Base-by-base conservation (phyloP, 305 asterid species). In the Withania somnifera region DNA sequence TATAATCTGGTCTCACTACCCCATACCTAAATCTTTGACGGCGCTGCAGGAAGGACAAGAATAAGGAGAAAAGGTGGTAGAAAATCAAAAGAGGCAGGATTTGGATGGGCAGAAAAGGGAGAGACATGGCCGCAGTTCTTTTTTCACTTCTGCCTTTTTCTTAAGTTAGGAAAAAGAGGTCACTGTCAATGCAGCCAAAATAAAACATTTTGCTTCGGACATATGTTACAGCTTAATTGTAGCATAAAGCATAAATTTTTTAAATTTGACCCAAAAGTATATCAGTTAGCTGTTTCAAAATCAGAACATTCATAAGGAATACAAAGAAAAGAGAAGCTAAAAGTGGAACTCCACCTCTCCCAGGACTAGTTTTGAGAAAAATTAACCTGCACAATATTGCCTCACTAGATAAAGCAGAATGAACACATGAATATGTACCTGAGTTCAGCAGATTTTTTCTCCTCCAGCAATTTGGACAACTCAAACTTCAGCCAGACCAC, bases 401-500 rank as follows among this genome's bases (percentile, higher is more conserved):
- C 61, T 75, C 61, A 5, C 47, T 75, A 75, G n/a, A 51, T 75
- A 75, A 51, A 51, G 80, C 7, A 75, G 63, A 42, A 75, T 51
- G 63, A 50, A 5, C 30, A 51, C 61, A 10, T 53, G 4, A 51
- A 51, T 75, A 75, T 28, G 80, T 28, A 95, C 99, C 98, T 95
- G 87, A 97, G 98, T 89, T 93, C 98, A 47, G 97, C 91, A 64
- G 98, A 95, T 84, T 91, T 89, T 89, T 93, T 97, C 87, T 91
- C 97, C 90, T 95, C 98, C 22, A 95, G 89, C 90, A 95, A 90
- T 87, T 92, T 97, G 93, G 95, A 93, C 87, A 93, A 82, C 91
- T 95, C 97, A 84, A 90, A 95, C 93, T 92, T 95, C 82, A 97
- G 95, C 98, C 98, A 95, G 75, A 88, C 86, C 81, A 88, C 97